phyloP scores from a whole-genome alignment of 2,329 filamentous ascomycete genomes.

The Penicillium paneum region DNA sequence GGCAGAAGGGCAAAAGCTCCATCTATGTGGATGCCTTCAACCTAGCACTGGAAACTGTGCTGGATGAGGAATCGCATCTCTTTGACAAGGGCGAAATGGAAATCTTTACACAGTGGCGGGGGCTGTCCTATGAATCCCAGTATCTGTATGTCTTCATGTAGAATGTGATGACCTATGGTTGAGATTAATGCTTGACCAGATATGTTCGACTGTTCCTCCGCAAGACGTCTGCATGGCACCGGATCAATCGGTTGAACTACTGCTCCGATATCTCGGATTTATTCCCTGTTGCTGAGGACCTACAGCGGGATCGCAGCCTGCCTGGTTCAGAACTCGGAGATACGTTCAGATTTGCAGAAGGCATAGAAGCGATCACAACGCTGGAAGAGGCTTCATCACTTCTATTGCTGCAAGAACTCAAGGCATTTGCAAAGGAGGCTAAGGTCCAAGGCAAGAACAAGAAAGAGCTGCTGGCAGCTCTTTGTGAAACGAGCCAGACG shows the following conservation, averaged over 20 bases:
- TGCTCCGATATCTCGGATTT: slow-evolving; percentile 78
- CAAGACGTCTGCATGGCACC: slow-evolving; percentile 89
- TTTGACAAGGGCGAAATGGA: slow-evolving; percentile 76
- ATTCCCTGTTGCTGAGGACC: slow-evolving; percentile 58
- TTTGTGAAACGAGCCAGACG: slow-evolving; percentile 68
- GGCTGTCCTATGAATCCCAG: slow-evolving; percentile 76
- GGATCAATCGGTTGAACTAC: slow-evolving; percentile 72
- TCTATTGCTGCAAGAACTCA: slow-evolving; percentile 83
- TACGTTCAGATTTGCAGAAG: slow-evolving; percentile 75
- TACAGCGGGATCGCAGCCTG: slow-evolving; percentile 60
- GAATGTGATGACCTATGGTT: not conserved
- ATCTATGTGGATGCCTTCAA: slow-evolving; percentile 99
- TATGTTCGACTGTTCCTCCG: slow-evolving; percentile 91
- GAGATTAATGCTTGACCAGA: slow-evolving; percentile 43
- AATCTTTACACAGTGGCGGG: slow-evolving; percentile 73
- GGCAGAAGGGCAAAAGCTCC: slow-evolving; percentile 75
- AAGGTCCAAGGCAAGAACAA: slow-evolving; percentile 89
- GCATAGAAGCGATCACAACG: slow-evolving; percentile 70
- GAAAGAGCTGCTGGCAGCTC: slow-evolving; percentile 68
- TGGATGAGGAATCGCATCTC: slow-evolving; percentile 82
- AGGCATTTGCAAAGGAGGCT: slow-evolving; percentile 75
- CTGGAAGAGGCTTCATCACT: slow-evolving; percentile 81
- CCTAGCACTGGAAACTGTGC: slow-evolving; percentile 80
- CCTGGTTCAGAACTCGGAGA: slow-evolving; percentile 55
- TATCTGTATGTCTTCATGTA: slow-evolving; percentile 66